Evolutionary conservation across 352 stramenopile species (phyloP).

Genomic region (Phytophthora tentaculata): DNA sequence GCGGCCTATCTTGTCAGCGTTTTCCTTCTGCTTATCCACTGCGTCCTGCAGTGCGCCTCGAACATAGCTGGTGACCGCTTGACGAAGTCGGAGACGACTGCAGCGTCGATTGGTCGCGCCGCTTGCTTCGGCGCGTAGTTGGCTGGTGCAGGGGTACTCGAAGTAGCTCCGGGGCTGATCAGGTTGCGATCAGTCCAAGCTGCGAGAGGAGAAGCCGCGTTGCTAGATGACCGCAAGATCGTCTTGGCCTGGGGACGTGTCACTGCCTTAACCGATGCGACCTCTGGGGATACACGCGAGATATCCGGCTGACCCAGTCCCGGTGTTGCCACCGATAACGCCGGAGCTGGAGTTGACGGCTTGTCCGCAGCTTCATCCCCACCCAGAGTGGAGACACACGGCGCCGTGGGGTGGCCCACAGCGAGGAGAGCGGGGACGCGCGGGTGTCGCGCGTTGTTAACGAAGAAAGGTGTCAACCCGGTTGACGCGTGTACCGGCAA

Average conservation of each 20-base stretch:
- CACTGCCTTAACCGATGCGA: neutral
- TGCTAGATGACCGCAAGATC: neutral
- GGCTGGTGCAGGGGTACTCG: neutral
- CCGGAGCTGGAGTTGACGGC: no score
- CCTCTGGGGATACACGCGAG: no score
- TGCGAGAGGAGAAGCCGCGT: neutral
- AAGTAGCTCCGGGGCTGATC: neutral
- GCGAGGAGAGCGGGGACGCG: neutral
- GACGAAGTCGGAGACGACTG: neutral
- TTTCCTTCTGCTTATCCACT: neutral
- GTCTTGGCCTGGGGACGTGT: neutral
- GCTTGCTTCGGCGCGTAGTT: neutral
- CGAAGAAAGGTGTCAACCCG: neutral
- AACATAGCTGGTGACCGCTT: neutral
- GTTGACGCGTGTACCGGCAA: neutral
- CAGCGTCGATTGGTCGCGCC: neutral
- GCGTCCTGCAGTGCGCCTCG: slow-evolving; percentile 5
- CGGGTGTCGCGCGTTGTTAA: neutral
- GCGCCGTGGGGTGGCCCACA: neutral
- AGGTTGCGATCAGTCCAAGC: neutral
- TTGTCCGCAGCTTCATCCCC: neutral
- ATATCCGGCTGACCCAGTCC: no score
- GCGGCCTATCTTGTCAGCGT: neutral
- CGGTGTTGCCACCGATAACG: no score
- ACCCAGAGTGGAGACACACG: neutral